Conservation (phyloP, 305 asterid genomes). For the Ajuga reptans region DNA sequence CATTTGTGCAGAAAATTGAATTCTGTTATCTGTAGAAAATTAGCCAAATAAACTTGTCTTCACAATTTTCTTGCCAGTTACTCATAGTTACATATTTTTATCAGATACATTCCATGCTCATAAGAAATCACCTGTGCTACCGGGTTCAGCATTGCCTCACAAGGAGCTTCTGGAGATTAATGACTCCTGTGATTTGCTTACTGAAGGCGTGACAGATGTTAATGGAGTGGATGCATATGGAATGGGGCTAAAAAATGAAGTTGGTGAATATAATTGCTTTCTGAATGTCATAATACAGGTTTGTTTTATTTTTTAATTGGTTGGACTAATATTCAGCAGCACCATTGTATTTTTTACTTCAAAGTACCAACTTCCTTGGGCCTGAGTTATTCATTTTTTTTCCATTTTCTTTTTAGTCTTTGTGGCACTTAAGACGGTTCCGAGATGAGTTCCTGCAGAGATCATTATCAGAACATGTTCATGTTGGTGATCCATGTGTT, state of each 20-base stretch:
- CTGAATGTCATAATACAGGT: conserved; percentile 93
- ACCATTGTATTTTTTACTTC: conserved; percentile 12
- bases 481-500: conserved; percentile 83
- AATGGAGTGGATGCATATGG: conserved; percentile 55
- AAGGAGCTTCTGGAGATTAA: conserved; percentile 29
- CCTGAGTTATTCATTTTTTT: conserved; percentile 14
- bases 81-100: conserved; percentile 8
- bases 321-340: background rate
- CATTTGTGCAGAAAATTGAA: background rate
- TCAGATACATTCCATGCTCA: conserved; percentile 54
- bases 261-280: conserved; percentile 86
- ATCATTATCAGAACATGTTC: conserved; percentile 53
- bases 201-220: conserved; percentile 27
- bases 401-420: conserved; percentile 37
- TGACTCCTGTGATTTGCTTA: conserved; percentile 24
- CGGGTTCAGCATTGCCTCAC: conserved; percentile 23
- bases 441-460: conserved; percentile 60
- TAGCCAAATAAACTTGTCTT: background rate
- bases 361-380: conserved; percentile 16
- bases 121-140: conserved; percentile 36
- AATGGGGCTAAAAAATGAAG: conserved; percentile 72
- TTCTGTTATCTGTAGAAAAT: too few relatives aligned
- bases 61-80: background rate
- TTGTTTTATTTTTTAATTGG: conserved; percentile 13
- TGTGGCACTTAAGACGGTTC: conserved; percentile 67